Conservation (phyloP, 1,284 basidiomycete species). For the Kalmanozyma brasiliensis region DNA sequence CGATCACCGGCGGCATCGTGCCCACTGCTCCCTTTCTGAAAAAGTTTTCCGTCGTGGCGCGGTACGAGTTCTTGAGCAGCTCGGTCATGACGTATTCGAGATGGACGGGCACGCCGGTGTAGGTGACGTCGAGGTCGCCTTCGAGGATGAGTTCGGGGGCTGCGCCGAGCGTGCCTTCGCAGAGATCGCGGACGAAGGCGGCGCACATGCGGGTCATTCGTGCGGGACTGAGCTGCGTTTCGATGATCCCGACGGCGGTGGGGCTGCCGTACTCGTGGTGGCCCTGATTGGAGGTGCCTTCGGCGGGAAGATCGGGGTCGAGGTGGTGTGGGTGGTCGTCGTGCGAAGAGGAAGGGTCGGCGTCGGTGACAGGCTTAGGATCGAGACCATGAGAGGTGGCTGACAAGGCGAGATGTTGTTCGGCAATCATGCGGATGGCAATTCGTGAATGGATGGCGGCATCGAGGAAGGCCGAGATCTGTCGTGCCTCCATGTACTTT, state of each 20-base stretch:
- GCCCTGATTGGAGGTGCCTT: constrained; percentile 19
- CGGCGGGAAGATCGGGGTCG: constrained; percentile 38
- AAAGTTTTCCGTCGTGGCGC: constrained; percentile 74
- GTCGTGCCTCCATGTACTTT: constrained; percentile 80
- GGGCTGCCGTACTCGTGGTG: constrained; percentile 49
- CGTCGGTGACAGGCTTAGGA: too few species aligned
- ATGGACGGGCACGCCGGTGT: constrained; percentile 85
- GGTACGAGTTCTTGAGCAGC: constrained; percentile 82
- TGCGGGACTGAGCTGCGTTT: constrained; percentile 61
- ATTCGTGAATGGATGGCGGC: constrained; percentile 86
- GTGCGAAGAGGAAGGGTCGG: background rate
- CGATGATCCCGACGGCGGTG: constrained; percentile 62
- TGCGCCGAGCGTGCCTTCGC: constrained; percentile 83
- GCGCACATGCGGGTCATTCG: constrained; percentile 69
- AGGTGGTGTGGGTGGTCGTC: constrained; percentile 19
- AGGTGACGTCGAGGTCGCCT: constrained; percentile 50
- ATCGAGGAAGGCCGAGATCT: constrained; percentile 83
- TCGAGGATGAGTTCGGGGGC: constrained; percentile 71
- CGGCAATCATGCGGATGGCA: constrained; percentile 86
- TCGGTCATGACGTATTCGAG: constrained; percentile 81
- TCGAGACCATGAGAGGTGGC: constrained; percentile 24
- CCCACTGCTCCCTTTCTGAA: constrained; percentile 21
- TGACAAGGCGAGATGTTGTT: constrained; percentile 84
- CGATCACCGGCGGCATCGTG: constrained; percentile 73
- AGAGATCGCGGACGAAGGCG: constrained; percentile 83